Evolutionary conservation across 2,329 filamentous ascomycete genomes (phyloP).

Genomic region (Talaromyces albobiverticillius): DNA sequence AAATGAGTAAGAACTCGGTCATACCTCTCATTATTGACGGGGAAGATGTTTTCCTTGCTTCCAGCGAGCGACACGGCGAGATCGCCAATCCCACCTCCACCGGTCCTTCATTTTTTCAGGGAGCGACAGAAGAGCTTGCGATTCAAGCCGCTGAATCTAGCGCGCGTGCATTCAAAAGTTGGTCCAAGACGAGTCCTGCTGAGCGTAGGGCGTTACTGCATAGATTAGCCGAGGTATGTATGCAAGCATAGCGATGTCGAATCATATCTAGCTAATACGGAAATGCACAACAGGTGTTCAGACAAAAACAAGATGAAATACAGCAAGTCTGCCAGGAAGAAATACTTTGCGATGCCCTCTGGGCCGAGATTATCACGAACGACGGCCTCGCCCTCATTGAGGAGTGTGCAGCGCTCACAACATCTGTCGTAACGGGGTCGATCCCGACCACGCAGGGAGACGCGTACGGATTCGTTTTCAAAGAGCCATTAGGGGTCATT

Average conservation of each 20-base stretch:
- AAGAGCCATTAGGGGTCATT: constrained; percentile 74
- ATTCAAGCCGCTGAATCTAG: constrained; percentile 56
- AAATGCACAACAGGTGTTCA: constrained; percentile 46
- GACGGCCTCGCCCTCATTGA: constrained; percentile 26
- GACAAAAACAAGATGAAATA: constrained; percentile 5
- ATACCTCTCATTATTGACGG: constrained; percentile 37
- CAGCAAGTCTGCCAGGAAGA: constrained; percentile 8
- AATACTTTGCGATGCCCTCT: constrained; percentile 4
- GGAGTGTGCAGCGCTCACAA: constrained; percentile 33
- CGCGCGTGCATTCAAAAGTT: constrained; percentile 61
- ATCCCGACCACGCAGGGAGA: constrained; percentile 48
- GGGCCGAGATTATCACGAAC: constrained; percentile 50
- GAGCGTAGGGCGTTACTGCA: constrained; percentile 67
- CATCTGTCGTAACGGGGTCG: constrained; percentile 50
- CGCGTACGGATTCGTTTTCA: constrained; percentile 61
- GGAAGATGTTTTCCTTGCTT: constrained; percentile 32
- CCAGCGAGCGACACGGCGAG: constrained; percentile 55
- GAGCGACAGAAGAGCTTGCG: constrained; percentile 19
- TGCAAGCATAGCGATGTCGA: constrained; percentile 50
- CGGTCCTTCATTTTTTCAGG: constrained; percentile 46
- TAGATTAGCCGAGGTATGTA: constrained; percentile 61
- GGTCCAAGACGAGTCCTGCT: constrained; percentile 61
- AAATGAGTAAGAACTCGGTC: constrained; percentile 16
- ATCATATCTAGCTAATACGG: constrained; percentile 22
- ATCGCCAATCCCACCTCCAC: constrained; percentile 52